Percentiles rank a stretch among this genome's conserved stretches.
Conservation (phyloP, 768 basidiomycete species). For the Rhizopogon salebrosus region DNA sequence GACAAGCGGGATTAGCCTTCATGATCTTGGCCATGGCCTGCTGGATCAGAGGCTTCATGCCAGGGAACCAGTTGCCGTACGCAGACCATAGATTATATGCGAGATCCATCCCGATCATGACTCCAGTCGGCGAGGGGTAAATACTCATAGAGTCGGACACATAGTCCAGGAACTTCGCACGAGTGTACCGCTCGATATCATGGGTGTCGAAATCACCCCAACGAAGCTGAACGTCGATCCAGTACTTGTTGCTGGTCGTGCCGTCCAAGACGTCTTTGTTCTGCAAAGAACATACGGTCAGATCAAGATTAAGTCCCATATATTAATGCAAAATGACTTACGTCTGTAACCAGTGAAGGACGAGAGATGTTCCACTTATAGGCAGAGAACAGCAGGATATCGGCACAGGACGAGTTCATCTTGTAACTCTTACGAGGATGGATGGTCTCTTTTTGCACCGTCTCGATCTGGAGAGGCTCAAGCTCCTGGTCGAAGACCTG, state of each 20-base stretch:
- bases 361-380: constrained; percentile 99
- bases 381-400: constrained; percentile 94
- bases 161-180: constrained; percentile 99
- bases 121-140: constrained; percentile 97
- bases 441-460: constrained; percentile 99
- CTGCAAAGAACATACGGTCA: constrained; percentile 31
- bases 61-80: constrained; percentile 99
- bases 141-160: constrained; percentile 98
- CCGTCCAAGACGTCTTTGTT: constrained; percentile 94
- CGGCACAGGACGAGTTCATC: constrained; percentile 99
- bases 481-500: constrained; percentile 99
- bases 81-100: constrained; percentile 99
- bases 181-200: constrained; percentile 97
- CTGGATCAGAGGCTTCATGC: constrained; percentile 95
- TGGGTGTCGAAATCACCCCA: constrained; percentile 99
- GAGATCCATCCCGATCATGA: constrained; percentile 98
- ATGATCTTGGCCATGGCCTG: constrained; percentile 99
- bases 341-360: constrained; percentile 92
- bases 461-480: constrained; percentile 97
- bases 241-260: constrained; percentile 98
- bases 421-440: constrained; percentile 99
- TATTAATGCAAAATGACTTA: constrained; percentile 29
- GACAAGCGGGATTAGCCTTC: constrained; percentile 98
- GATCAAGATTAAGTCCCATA: neutral
- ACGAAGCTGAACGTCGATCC: constrained; percentile 92